A percentile compares a stretch with the other conserved stretches of the same genome.
phyloP scores from a whole-genome alignment of 2,329 filamentous ascomycete genomes.

The Onygenales sp. region DNA sequence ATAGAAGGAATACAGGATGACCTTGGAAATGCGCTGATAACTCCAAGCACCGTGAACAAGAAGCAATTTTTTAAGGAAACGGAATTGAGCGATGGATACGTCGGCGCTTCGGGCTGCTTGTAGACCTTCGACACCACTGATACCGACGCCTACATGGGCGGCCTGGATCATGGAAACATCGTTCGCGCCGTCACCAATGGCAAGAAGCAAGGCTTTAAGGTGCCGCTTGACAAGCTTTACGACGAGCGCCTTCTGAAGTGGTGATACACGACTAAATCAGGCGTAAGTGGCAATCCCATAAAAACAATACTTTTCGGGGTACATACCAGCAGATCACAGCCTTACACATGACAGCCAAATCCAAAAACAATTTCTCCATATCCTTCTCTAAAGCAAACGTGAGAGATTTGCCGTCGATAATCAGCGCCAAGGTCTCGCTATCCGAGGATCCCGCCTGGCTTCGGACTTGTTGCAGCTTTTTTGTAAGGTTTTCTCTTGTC shows the following conservation, averaged over 20 bases:
- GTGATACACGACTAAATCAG: constrained; percentile 69
- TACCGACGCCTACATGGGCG: constrained; percentile 93
- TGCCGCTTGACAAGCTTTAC: constrained; percentile 97
- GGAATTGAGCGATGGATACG: constrained; percentile 91
- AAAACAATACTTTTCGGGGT: not conserved
- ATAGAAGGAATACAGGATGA: constrained; percentile 97
- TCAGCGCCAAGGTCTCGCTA: constrained; percentile 59
- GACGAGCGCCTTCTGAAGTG: constrained; percentile 90
- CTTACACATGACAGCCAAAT: constrained; percentile 91
- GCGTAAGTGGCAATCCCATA: not conserved
- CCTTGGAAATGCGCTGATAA: constrained; percentile 93
- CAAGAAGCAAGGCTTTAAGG: constrained; percentile 80
- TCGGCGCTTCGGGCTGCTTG: constrained; percentile 94
- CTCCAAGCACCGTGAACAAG: constrained; percentile 96
- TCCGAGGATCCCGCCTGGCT: constrained; percentile 72
- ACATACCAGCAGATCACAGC: constrained; percentile 82
- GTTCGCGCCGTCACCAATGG: constrained; percentile 95
- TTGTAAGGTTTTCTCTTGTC: constrained; percentile 80
- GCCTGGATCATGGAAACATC: constrained; percentile 99
- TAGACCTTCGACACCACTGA: constrained; percentile 92
- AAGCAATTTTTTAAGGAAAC: constrained; percentile 84
- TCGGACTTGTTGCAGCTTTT: constrained; percentile 84
- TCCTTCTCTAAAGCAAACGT: constrained; percentile 90
- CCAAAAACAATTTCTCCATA: constrained; percentile 84
- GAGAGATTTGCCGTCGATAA: constrained; percentile 94